A percentile compares a stretch with the other conserved stretches of the same genome.
These are phyloP conservation scores for Fomitopsis pulvina DNA, from an alignment of 768 basidiomycete species.

Conservation along the genomic window DNA sequence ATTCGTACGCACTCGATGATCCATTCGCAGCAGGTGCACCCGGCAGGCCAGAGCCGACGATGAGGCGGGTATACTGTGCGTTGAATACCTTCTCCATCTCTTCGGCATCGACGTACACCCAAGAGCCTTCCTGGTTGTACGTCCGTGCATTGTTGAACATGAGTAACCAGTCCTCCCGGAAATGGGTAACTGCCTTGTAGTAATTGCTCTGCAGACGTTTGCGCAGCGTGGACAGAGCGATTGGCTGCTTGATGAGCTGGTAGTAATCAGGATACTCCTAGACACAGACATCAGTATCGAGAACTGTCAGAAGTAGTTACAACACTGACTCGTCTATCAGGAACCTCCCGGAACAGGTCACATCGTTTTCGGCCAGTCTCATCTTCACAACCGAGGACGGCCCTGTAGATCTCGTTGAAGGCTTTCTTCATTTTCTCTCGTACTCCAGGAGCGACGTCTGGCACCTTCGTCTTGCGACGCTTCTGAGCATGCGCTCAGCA, in stretches of 20 bases:
- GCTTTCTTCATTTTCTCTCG: slow-evolving; percentile 81
- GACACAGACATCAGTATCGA: slow-evolving; percentile 11
- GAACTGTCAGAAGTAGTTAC: not conserved
- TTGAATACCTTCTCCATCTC: slow-evolving; percentile 91
- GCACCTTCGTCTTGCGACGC: slow-evolving; percentile 71
- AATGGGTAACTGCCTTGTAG: slow-evolving; percentile 71
- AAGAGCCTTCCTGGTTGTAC: slow-evolving; percentile 92
- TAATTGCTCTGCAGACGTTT: slow-evolving; percentile 60
- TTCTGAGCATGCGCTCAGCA: slow-evolving; percentile 41
- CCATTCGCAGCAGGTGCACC: slow-evolving; percentile 51
- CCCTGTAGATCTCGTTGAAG: slow-evolving; percentile 69
- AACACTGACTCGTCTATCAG: slow-evolving; percentile 58
- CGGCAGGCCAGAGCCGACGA: slow-evolving; percentile 65
- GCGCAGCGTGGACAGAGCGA: slow-evolving; percentile 80
- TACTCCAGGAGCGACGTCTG: slow-evolving; percentile 50
- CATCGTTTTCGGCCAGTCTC: slow-evolving; percentile 72
- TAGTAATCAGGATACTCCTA: slow-evolving; percentile 94
- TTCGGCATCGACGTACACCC: slow-evolving; percentile 91
- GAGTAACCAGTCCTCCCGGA: slow-evolving; percentile 74
- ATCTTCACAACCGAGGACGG: slow-evolving; percentile 68
- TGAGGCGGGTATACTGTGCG: slow-evolving; percentile 55
- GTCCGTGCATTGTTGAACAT: slow-evolving; percentile 94
- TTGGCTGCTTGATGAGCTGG: slow-evolving; percentile 79
- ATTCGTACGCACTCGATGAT: slow-evolving; percentile 46
- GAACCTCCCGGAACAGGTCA: slow-evolving; percentile 84